phyloP scores from a whole-genome alignment of 2,329 filamentous ascomycete species.

The Incumbomyces lentus region DNA sequence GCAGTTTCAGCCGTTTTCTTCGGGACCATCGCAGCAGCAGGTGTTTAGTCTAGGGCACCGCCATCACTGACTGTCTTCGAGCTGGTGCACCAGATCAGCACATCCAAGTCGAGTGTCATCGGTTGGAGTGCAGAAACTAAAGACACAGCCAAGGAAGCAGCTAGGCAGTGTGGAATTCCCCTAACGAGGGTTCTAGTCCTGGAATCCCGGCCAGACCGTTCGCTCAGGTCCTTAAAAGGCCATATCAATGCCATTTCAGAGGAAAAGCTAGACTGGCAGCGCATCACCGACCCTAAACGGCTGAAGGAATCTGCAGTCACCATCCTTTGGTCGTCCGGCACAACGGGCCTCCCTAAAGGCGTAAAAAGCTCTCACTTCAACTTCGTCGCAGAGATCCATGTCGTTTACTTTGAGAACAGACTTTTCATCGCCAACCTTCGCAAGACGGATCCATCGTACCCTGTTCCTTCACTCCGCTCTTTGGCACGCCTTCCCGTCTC shows the following conservation, averaged over 20 bases:
- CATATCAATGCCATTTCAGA: constrained; percentile 27
- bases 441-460: constrained; percentile 21
- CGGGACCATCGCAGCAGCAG: constrained; percentile 48
- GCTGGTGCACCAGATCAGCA: constrained; percentile 38
- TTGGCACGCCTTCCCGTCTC: constrained; percentile 38
- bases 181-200: constrained; percentile 42
- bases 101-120: constrained; percentile 33
- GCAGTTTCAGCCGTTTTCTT: constrained; percentile 46
- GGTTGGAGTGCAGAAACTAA: constrained; percentile 41
- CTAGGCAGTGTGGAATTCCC: constrained; percentile 39
- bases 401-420: constrained; percentile 13
- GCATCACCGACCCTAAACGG: constrained; percentile 40
- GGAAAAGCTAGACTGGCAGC: constrained; percentile 41
- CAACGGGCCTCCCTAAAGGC: constrained; percentile 38
- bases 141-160: constrained; percentile 38
- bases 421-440: constrained; percentile 20
- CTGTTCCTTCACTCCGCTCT: constrained; percentile 26
- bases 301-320: constrained; percentile 38
- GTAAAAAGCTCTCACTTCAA: constrained; percentile 37
- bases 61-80: constrained; percentile 42
- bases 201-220: constrained; percentile 29
- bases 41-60: constrained; percentile 48
- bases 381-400: constrained; percentile 30
- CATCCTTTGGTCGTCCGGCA: constrained; percentile 39
- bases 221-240: constrained; percentile 24